A percentile compares a stretch with the other conserved stretches of the same genome.
phyloP scores from a whole-genome alignment of 2,329 filamentous ascomycete species.

The Claviceps sp. region DNA sequence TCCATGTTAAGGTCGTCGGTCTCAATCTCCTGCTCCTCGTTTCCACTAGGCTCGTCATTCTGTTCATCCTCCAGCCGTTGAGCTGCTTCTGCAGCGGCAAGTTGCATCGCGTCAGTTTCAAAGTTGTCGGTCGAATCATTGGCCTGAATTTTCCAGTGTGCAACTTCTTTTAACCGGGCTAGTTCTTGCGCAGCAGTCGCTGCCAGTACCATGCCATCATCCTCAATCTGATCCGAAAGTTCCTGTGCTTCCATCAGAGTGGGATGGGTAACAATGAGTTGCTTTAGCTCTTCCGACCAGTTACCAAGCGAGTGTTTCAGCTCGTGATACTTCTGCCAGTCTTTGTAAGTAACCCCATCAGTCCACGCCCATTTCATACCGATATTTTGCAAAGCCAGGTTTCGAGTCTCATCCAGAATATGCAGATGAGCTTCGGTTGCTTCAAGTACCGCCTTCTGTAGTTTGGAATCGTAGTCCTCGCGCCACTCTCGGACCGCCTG shows the following conservation, averaged over 20 bases:
- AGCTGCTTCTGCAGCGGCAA: slow-evolving; percentile 39
- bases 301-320: slow-evolving; percentile 70
- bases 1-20: slow-evolving; percentile 3
- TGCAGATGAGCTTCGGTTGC: slow-evolving; percentile 70
- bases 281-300: slow-evolving; percentile 73
- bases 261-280: slow-evolving; percentile 61
- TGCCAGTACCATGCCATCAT: slow-evolving; percentile 67
- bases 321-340: slow-evolving; percentile 91
- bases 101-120: slow-evolving; percentile 49
- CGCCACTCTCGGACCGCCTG: slow-evolving; percentile 69
- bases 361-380: slow-evolving; percentile 94
- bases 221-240: slow-evolving; percentile 56
- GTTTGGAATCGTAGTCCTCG: slow-evolving; percentile 54
- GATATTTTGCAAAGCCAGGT: slow-evolving; percentile 78
- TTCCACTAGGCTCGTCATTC: background rate
- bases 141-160: slow-evolving; percentile 68
- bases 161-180: slow-evolving; percentile 66
- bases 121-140: slow-evolving; percentile 69
- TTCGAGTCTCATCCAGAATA: slow-evolving; percentile 70
- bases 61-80: slow-evolving; percentile 16
- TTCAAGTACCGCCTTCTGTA: slow-evolving; percentile 52
- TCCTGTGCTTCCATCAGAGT: slow-evolving; percentile 55
- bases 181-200: slow-evolving; percentile 71
- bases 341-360: slow-evolving; percentile 89
- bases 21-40: slow-evolving; percentile 1